Percentiles rank a stretch among this genome's conserved stretches.
These are phyloP conservation scores for Heliophila coronopifolia DNA, from an alignment of 441 rosid species.

Conservation along the genomic window DNA sequence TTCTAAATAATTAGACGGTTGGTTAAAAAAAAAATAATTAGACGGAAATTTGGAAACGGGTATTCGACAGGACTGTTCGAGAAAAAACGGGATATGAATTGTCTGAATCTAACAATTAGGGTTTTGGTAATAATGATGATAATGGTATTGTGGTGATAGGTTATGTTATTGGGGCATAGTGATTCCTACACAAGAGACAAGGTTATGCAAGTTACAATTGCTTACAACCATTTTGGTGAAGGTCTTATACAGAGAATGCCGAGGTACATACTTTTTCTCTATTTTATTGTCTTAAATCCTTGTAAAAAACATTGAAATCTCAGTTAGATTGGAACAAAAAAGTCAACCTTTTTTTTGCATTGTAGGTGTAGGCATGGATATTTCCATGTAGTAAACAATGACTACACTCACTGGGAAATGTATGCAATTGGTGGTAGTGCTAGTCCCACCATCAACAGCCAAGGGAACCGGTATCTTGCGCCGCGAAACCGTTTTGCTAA, in stretches of 20 bases:
- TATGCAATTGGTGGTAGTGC: conserved; percentile 56
- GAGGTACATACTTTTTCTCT: conserved; percentile 22
- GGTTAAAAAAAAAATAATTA: no score
- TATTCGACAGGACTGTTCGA: no score
- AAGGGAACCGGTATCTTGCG: conserved; percentile 44
- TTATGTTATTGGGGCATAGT: conserved; percentile 49
- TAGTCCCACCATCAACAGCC: conserved; percentile 47
- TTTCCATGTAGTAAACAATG: conserved; percentile 50
- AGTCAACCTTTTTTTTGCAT: background rate
- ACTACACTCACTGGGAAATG: conserved; percentile 54
- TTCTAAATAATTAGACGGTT: no score
- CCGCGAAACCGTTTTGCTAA: conserved; percentile 39
- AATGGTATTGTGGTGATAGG: conserved; percentile 22
- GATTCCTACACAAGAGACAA: conserved; percentile 43
- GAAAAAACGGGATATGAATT: no score
- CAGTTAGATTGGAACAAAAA: background rate
- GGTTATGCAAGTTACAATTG: conserved; percentile 49
- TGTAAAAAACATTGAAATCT: no score
- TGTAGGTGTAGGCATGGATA: conserved; percentile 47
- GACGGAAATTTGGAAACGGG: no score
- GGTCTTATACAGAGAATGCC: conserved; percentile 56
- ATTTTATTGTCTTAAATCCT: background rate
- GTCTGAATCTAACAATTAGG: background rate
- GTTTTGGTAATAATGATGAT: background rate
- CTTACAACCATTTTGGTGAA: conserved; percentile 52